phyloP scores from a whole-genome alignment of 108 stramenopile genomes.

The Skeletonema menzelii region DNA sequence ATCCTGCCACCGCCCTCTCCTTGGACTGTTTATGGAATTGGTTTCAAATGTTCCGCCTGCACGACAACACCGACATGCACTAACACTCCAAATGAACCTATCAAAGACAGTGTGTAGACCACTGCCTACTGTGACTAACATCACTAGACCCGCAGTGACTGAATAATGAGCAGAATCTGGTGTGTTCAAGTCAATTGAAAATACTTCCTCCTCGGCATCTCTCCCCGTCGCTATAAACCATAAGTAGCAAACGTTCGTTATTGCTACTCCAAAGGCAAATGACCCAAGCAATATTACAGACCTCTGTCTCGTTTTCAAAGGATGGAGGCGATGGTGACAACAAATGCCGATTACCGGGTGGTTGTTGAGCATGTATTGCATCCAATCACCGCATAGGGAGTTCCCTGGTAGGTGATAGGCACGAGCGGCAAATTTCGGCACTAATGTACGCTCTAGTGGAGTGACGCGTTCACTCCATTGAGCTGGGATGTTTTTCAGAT shows the following conservation, averaged over 20 bases:
- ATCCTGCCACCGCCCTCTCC: constrained; percentile 18
- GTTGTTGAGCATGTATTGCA: constrained; percentile 32
- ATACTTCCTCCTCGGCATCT: constrained; percentile 11
- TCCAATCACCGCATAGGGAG: constrained; percentile 7
- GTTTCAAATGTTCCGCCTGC: constrained; percentile 26
- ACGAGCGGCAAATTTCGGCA: constrained; percentile 17
- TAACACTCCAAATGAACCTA: constrained; percentile 60
- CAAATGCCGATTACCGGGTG: constrained; percentile 33
- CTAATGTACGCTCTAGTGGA: constrained; percentile 1
- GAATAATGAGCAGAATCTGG: constrained; percentile 2
- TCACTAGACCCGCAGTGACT: constrained; percentile 50
- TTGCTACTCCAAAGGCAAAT: constrained; percentile 33
- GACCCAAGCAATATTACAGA: constrained; percentile 24
- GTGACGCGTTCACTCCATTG: not conserved
- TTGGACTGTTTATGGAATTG: not conserved
- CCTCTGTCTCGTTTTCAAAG: constrained; percentile 16
- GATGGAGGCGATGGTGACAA: constrained; percentile 32
- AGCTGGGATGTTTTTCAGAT: not conserved
- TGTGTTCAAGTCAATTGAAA: constrained; percentile 3
- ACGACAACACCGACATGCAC: constrained; percentile 64
- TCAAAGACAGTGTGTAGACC: constrained; percentile 63
- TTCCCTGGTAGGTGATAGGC: constrained; percentile 34
- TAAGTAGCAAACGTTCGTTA: constrained; percentile 40
- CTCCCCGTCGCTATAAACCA: constrained; percentile 34
- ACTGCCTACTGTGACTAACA: constrained; percentile 72